Conservation (phyloP, 2,329 filamentous ascomycete genomes). For the Phialophora verrucosa region DNA sequence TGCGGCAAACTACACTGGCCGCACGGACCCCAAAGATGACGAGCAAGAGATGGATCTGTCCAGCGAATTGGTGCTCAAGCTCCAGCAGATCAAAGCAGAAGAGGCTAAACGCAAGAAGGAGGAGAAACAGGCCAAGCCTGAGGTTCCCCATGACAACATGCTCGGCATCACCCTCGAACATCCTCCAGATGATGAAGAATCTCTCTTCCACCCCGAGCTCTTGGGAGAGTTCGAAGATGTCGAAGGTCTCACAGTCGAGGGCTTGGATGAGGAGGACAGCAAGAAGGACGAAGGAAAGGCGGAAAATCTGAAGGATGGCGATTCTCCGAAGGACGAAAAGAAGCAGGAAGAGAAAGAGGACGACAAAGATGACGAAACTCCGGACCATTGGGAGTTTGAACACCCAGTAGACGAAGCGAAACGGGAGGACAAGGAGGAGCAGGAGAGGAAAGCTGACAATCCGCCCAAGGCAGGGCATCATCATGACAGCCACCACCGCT, state of each 20-base stretch:
- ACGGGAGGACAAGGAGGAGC: neutral
- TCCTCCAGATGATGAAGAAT: conserved; percentile 7
- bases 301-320: conserved; percentile 18
- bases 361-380: conserved; percentile 11
- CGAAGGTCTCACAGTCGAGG: conserved; percentile 14
- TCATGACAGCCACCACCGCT: conserved; percentile 8
- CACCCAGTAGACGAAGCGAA: neutral
- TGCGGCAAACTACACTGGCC: conserved; percentile 29
- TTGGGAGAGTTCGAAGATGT: conserved; percentile 17
- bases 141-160: neutral
- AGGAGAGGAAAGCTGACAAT: neutral
- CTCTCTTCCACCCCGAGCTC: conserved; percentile 3
- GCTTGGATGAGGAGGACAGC: neutral
- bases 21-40: conserved; percentile 18
- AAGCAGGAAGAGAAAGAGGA: neutral
- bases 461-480: conserved; percentile 2
- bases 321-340: conserved; percentile 7
- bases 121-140: neutral
- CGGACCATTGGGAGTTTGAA: neutral
- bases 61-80: conserved; percentile 26
- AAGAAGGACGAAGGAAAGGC: conserved; percentile 15
- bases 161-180: conserved; percentile 7
- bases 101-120: conserved; percentile 4
- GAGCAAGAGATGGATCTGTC: conserved; percentile 24
- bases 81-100: conserved; percentile 13